These are phyloP conservation scores for Laburnicola sp. DNA, from an alignment of 2,329 filamentous ascomycete genomes.

Conservation along the genomic window DNA sequence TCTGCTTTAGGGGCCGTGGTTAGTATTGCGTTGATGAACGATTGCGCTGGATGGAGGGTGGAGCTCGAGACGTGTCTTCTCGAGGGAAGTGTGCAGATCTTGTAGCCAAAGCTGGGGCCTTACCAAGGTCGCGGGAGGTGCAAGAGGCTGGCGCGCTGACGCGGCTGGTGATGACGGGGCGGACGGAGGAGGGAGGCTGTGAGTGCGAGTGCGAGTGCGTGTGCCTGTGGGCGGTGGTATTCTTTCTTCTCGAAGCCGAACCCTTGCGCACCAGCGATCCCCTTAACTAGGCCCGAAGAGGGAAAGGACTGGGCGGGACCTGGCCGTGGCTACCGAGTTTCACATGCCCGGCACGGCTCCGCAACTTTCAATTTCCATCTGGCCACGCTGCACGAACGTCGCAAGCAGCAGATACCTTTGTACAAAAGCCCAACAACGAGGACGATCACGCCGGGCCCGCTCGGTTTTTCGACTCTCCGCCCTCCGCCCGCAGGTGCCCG, in stretches of 20 bases:
- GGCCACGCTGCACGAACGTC: background rate
- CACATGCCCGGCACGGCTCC: constrained; percentile 1
- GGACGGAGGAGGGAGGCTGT: constrained; percentile 17
- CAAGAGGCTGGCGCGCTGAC: constrained; percentile 24
- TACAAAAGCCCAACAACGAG: background rate
- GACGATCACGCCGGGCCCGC: background rate
- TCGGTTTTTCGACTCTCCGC: constrained; percentile 1
- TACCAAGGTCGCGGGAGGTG: constrained; percentile 23
- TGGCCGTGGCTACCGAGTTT: constrained; percentile 5
- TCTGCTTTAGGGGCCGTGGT: constrained; percentile 35
- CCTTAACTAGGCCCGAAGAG: constrained; percentile 5
- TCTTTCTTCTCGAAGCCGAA: constrained; percentile 1
- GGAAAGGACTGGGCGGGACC: constrained; percentile 3
- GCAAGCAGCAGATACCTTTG: background rate
- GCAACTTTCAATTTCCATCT: constrained; percentile 3
- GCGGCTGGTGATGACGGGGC: constrained; percentile 24
- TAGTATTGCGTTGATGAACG: constrained; percentile 16
- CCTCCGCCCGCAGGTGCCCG: background rate
- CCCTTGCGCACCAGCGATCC: constrained; percentile 6
- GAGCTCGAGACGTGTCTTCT: constrained; percentile 37
- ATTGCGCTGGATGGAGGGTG: constrained; percentile 8
- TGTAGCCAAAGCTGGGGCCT: constrained; percentile 33
- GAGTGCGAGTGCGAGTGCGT: constrained; percentile 14
- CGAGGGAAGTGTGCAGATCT: background rate
- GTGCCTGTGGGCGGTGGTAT: constrained; percentile 9